Conservation (phyloP, 495 filamentous ascomycete species). For the Stereocaulon alpinum region DNA sequence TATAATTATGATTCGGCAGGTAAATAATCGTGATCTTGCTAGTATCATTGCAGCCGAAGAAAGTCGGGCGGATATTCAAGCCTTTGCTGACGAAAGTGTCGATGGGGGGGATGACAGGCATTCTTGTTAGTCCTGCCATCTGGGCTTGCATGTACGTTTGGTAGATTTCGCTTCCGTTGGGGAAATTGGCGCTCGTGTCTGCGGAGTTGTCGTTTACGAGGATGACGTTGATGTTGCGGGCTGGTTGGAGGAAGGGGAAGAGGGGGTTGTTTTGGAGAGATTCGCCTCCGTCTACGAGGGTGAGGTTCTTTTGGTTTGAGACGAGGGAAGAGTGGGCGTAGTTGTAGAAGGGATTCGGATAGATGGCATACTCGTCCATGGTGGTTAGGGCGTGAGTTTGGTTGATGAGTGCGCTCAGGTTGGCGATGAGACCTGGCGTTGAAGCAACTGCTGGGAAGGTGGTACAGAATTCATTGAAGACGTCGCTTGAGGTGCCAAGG, state of each 20-base stretch:
- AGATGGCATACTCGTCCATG: slow-evolving; percentile 28
- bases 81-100: slow-evolving; percentile 29
- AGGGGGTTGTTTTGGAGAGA: slow-evolving; percentile 37
- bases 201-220: slow-evolving; percentile 38
- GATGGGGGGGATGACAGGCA: slow-evolving; percentile 34
- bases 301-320: slow-evolving; percentile 25
- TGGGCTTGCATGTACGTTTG: slow-evolving; percentile 32
- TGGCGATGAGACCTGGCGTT: slow-evolving; percentile 10
- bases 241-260: slow-evolving; percentile 35
- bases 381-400: slow-evolving; percentile 18
- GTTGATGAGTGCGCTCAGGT: slow-evolving; percentile 20
- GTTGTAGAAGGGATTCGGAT: slow-evolving; percentile 38
- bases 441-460: slow-evolving; percentile 13
- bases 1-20: slow-evolving; percentile 34
- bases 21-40: slow-evolving; percentile 32
- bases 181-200: slow-evolving; percentile 32
- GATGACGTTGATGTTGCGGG: slow-evolving; percentile 32
- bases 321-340: slow-evolving; percentile 26
- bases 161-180: slow-evolving; percentile 33
- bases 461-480: slow-evolving; percentile 32
- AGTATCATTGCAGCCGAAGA: slow-evolving; percentile 36
- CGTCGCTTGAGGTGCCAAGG: slow-evolving; percentile 32
- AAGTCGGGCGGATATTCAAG: slow-evolving; percentile 32
- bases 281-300: slow-evolving; percentile 36
- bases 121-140: slow-evolving; percentile 24